Base-by-base conservation (phyloP, 2,329 filamentous ascomycete genomes). In the Colletotrichum acutatum region DNA sequence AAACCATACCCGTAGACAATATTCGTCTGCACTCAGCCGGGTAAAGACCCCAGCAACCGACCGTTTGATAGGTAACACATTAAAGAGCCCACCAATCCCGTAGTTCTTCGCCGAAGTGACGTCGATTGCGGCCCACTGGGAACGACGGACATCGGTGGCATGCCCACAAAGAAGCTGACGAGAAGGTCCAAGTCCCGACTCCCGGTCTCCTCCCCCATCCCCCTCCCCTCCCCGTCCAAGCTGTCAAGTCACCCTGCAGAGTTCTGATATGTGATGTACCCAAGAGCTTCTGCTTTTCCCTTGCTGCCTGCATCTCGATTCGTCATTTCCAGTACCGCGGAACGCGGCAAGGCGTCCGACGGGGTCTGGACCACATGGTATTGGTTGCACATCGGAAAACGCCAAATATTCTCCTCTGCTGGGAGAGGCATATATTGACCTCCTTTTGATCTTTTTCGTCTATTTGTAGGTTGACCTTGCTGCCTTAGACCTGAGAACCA, bases 211-310 rank as follows among this genome's bases (percentile, higher is more conserved):
- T 34, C 52, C 22, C 49, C 24, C 54, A 53, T 8, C 30, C 9
- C 22, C 37, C 52, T n/a, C 32, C 37, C 22, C 52, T 49, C 30
- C 66, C 66, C 46, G 37, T 60, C 58, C 53, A 68, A 72, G 34
- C 54, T 70, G 70, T 69, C 66, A 60, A 69, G 28, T 34, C 67
- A 56, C 52, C 34, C 53, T 60, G 42, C 70, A 64, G 49, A 16
- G 49, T 66, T 69, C 56, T 73, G 71, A 73, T 32, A 73, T 73
- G 34, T 73, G 71, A 73, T 30, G 56, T 26, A 37, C 34, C 34
- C 24, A 49, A 34, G 56, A 32, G 14, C 11, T 24, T n/a, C 22
- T 54, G 26, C 9, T 3, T 9, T 46, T 69, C 54, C 12, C n/a
- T 34, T 42, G 66, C 28, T 42, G 34, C 26, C 12, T 52, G 56